Conservation (phyloP, 352 stramenopile genomes). For the Globisporangium nagaii region DNA sequence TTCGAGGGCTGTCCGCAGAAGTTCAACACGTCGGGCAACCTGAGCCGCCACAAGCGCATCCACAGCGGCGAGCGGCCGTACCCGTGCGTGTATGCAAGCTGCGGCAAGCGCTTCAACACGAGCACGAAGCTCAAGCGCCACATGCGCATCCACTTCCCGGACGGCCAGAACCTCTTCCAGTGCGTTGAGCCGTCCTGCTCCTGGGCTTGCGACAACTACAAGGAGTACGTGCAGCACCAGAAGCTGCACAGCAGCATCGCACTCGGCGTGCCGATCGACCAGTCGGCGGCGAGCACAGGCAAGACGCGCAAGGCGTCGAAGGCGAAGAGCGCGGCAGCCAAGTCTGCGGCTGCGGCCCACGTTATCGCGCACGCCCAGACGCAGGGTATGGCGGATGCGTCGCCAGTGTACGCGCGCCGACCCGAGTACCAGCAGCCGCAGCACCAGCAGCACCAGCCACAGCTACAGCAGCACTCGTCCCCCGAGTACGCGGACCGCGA, state of each 20-base stretch:
- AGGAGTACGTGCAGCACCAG: constrained; percentile 37
- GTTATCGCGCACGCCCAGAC: neutral
- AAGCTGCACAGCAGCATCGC: constrained; percentile 25
- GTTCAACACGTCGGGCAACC: constrained; percentile 86
- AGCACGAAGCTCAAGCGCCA: constrained; percentile 88
- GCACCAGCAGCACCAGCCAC: neutral
- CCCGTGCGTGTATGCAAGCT: constrained; percentile 66
- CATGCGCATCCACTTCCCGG: constrained; percentile 83
- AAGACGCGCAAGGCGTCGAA: constrained; percentile 9
- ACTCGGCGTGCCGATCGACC: constrained; percentile 15
- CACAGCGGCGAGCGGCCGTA: constrained; percentile 82
- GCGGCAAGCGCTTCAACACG: constrained; percentile 84
- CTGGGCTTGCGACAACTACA: constrained; percentile 81
- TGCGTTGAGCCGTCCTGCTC: constrained; percentile 46
- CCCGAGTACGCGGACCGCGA: constrained; percentile 25
- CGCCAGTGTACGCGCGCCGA: neutral
- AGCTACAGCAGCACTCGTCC: constrained; percentile 2
- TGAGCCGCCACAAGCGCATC: constrained; percentile 85
- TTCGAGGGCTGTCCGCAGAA: constrained; percentile 63
- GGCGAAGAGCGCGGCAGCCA: neutral
- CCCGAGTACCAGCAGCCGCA: constrained; percentile 10
- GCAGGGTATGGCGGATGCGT: neutral
- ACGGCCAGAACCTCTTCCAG: constrained; percentile 69
- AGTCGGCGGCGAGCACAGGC: constrained; percentile 17
- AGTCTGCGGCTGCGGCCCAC: neutral